Conservation (phyloP, 805 yeast genomes). For the Schwanniomyces yamadae region DNA sequence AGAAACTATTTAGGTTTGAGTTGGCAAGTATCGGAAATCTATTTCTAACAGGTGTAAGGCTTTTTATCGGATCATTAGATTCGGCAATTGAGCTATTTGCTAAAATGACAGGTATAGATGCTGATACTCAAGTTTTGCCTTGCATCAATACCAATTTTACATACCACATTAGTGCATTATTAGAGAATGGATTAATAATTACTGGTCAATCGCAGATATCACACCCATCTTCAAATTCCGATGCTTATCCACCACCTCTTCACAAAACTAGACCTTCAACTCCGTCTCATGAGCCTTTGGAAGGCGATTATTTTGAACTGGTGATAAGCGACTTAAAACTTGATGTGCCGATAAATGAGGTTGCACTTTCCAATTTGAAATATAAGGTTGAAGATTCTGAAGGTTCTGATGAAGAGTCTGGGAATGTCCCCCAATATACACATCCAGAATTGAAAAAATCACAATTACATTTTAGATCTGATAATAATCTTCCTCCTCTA, state of each 20-base stretch:
- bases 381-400: conserved; percentile 9
- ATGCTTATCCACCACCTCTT: conserved; percentile 26
- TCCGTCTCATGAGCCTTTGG: conserved; percentile 12
- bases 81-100: conserved; percentile 76
- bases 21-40: conserved; percentile 84
- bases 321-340: neutral
- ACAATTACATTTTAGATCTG: conserved; percentile 71
- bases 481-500: conserved; percentile 55
- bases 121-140: conserved; percentile 61
- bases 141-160: conserved; percentile 83
- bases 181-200: conserved; percentile 67
- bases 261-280: conserved; percentile 23
- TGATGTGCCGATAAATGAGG: conserved; percentile 2
- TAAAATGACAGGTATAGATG: conserved; percentile 60
- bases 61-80: conserved; percentile 82
- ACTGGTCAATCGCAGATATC: conserved; percentile 94
- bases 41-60: conserved; percentile 75
- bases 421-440: conserved; percentile 65
- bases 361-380: conserved; percentile 5
- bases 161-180: conserved; percentile 78
- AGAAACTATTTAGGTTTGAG: conserved; percentile 65
- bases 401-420: conserved; percentile 46
- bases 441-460: conserved; percentile 77
- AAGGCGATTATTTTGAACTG: conserved; percentile 5
- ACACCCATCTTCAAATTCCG: conserved; percentile 57